These are phyloP conservation scores for Phtheirospermum japonicum DNA, from an alignment of 257 asterid genomes.

Conservation along the genomic window DNA sequence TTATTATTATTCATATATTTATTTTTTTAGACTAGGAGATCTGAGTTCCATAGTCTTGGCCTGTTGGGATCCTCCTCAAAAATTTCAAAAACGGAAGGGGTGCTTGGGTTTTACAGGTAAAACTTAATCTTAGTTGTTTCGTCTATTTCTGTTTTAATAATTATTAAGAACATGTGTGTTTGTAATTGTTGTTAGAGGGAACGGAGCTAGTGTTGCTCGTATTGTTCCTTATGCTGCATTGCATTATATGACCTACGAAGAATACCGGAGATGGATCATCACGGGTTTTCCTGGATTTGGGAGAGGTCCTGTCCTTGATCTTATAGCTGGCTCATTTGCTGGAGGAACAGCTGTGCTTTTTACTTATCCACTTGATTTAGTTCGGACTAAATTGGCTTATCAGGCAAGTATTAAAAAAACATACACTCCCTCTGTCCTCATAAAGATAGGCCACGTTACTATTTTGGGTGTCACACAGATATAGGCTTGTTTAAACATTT, in stretches of 20 bases:
- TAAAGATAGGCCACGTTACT: too few relatives aligned
- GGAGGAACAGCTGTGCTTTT: conserved; percentile 96
- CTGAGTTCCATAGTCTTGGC: conserved; percentile 77
- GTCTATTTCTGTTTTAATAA: not conserved
- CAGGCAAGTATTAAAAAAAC: conserved; percentile 56
- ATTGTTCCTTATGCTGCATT: conserved; percentile 97
- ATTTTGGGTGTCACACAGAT: too few relatives aligned
- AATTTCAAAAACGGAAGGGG: conserved; percentile 84
- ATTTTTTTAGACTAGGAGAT: conserved; percentile 64
- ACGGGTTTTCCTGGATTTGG: conserved; percentile 54
- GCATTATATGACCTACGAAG: conserved; percentile 93
- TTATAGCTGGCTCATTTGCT: conserved; percentile 87
- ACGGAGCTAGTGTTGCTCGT: conserved; percentile 95
- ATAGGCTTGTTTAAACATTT: too few relatives aligned
- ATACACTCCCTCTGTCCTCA: not conserved
- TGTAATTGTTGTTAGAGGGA: conserved; percentile 55
- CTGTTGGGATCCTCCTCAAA: conserved; percentile 73
- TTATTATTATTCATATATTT: conserved; percentile 20
- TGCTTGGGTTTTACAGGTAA: conserved; percentile 80
- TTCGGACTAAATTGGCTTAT: conserved; percentile 87
- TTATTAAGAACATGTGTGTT: conserved; percentile 3
- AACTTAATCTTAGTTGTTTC: conserved; percentile 5
- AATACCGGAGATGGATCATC: conserved; percentile 84
- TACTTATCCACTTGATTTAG: conserved; percentile 95
- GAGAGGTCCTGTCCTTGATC: conserved; percentile 92